Evolutionary conservation across 352 stramenopile genomes (phyloP).

Genomic region (Phytopythium kandeliae): DNA sequence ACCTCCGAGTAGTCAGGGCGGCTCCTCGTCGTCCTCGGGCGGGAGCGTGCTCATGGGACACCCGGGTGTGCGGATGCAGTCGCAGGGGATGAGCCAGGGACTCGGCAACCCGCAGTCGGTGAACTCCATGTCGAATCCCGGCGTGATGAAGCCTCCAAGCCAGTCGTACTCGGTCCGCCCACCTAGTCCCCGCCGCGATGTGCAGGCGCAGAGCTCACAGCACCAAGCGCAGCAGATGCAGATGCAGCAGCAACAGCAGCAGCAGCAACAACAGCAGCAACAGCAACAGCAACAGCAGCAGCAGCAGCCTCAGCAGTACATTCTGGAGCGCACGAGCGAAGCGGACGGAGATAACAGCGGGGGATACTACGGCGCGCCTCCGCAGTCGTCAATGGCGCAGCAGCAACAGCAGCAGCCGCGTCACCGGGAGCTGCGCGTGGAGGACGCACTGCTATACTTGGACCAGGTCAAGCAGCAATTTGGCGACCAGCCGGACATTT

Average conservation of each 20-base stretch:
- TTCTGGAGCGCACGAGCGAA: constrained; percentile 48
- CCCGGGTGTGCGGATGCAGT: constrained; percentile 44
- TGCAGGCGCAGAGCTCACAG: constrained; percentile 25
- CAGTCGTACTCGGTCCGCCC: constrained; percentile 34
- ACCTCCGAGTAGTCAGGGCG: constrained; percentile 22
- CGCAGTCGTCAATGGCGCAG: constrained; percentile 16
- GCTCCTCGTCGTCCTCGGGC: constrained; percentile 13
- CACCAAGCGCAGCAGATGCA: constrained; percentile 29
- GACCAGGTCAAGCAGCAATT: constrained; percentile 99
- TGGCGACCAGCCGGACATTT: constrained; percentile 98
- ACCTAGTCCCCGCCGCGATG: constrained; percentile 36
- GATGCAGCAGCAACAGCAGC: constrained; percentile 31
- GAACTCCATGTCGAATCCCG: constrained; percentile 25
- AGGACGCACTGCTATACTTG: constrained; percentile 99
- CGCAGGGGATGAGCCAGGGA: constrained; percentile 38
- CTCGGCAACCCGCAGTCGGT: constrained; percentile 26
- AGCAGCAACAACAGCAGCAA: constrained; percentile 7
- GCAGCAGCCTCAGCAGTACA: constrained; percentile 34
- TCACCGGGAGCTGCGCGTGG: constrained; percentile 87
- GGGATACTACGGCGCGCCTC: constrained; percentile 27
- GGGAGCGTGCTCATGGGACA: constrained; percentile 44
- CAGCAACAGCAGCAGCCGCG: constrained; percentile 29
- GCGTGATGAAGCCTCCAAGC: constrained; percentile 18
- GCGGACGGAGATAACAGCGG: constrained; percentile 26
- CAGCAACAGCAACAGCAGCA: constrained; percentile 33